Base-by-base conservation (phyloP, 2,329 filamentous ascomycete species). In the Amylocarpus encephaloides region DNA sequence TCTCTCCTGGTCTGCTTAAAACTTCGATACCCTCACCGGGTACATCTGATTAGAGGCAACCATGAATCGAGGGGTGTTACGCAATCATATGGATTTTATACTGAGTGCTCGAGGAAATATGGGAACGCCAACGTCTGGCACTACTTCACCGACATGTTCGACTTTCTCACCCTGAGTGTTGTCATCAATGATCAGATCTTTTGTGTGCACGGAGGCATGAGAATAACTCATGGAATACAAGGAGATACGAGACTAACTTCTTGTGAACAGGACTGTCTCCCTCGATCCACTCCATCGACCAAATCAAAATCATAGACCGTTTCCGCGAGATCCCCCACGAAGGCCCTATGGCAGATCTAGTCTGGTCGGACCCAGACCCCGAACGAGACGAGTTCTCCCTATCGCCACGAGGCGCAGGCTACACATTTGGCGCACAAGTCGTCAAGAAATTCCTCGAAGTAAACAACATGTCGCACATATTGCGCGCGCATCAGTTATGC, bases 91-190 rank as follows among this genome's bases (percentile, higher is more conserved):
- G 93, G 93, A 50, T 98, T 98, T 73, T 98, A 98, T 68, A 97
- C 93, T 18, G 93, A 98, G 68, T 98, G 93, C 71, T 90, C 87
- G 16, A 85, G 93, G 60, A 98, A 98, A 71, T 98, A 98, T 70
- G 93, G 93, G 67, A 97, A 95, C 66, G 90, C 93, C 57, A 96
- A 93, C 63, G 93, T 98, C 18, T 98, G 93, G 93, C 93, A 98
- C 70, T 93, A 97, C 69, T 98, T 98, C 67, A 98, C 93, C 59
- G 93, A 98, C 72, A 97, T 98, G 91, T 98, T 98, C 71, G 93
- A 98, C 72, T 98, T 95, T 69, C 77, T 98, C 57, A 97, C 92
- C 6, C 75, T 98, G 50, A 95, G 88, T 62, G 94, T 97, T 54
- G 92, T 98, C 57, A 98, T 98, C 67, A 95, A 97, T 68, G 87